A percentile compares a stretch with the other conserved stretches of the same genome.
These are phyloP conservation scores for Aciculoconidium aculeatum DNA, from an alignment of 805 yeast species.

Conservation along the genomic window DNA sequence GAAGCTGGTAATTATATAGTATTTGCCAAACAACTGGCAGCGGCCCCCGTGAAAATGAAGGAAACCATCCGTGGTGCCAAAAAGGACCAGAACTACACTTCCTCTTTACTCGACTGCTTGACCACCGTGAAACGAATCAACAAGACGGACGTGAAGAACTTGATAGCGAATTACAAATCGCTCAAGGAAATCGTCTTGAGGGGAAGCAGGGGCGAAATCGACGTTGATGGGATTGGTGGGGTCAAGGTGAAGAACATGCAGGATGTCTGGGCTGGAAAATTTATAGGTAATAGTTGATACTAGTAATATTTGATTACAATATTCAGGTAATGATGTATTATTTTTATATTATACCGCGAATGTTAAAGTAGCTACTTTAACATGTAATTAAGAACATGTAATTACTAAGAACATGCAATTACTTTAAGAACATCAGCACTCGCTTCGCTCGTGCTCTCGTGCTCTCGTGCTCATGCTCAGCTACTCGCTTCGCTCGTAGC, in stretches of 20 bases:
- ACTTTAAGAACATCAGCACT: neutral
- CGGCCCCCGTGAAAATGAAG: constrained; percentile 22
- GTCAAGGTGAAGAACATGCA: constrained; percentile 38
- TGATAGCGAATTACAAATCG: constrained; percentile 44
- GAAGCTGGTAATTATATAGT: constrained; percentile 41
- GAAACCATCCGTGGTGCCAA: constrained; percentile 37
- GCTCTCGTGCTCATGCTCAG: neutral
- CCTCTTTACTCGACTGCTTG: constrained; percentile 39
- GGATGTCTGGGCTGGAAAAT: too few species aligned
- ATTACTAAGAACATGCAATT: neutral
- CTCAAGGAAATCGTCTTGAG: constrained; percentile 34
- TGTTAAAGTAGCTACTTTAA: neutral
- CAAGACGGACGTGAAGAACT: constrained; percentile 48
- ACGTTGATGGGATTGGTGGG: constrained; percentile 45
- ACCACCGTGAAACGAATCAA: constrained; percentile 44
- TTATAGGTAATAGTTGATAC: too few species aligned
- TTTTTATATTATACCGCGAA: too few species aligned
- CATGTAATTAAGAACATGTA: too few species aligned
- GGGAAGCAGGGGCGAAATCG: constrained; percentile 17
- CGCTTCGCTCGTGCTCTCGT: neutral
- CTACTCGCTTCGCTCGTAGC: constrained; percentile 13
- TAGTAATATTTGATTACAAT: too few species aligned
- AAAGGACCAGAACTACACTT: constrained; percentile 36
- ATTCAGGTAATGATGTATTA: too few species aligned
- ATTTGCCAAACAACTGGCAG: constrained; percentile 31